phyloP scores from a whole-genome alignment of 2,329 filamentous ascomycete species.

The Paracamarosporium sp. region DNA sequence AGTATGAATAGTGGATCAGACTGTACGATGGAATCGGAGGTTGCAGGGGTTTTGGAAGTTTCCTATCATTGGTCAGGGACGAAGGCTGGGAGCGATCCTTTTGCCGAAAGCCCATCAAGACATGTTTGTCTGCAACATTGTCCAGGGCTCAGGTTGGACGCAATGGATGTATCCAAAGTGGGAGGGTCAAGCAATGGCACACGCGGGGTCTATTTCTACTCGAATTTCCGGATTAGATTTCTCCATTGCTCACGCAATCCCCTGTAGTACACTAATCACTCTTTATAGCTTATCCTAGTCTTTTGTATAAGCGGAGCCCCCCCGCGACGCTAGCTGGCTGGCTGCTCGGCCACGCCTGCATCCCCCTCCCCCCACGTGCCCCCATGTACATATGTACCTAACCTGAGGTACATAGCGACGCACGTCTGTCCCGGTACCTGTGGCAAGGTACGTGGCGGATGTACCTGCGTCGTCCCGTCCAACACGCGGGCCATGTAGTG shows the following conservation, averaged over 20 bases:
- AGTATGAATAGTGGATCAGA: constrained; percentile 22
- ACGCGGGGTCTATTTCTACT: constrained; percentile 11
- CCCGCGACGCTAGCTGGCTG: constrained; percentile 1
- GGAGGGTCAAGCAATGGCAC: not conserved
- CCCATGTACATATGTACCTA: not conserved
- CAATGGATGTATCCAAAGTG: not conserved
- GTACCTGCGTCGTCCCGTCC: constrained; percentile 5
- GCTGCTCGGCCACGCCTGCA: too few species aligned
- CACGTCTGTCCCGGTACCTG: not conserved
- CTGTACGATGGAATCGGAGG: constrained; percentile 18
- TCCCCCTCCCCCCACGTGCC: constrained; percentile 8
- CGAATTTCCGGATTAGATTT: constrained; percentile 27
- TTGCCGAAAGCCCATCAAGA: not conserved
- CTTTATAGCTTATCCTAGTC: constrained; percentile 6
- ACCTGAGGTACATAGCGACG: not conserved
- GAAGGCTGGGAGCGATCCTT: constrained; percentile 1
- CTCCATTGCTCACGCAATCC: constrained; percentile 27
- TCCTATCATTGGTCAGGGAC: not conserved
- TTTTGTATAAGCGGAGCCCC: too few species aligned
- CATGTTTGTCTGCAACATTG: not conserved
- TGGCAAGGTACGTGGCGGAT: constrained; percentile 1
- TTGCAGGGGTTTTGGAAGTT: not conserved
- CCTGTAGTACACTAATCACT: constrained; percentile 15
- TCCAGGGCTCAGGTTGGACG: not conserved
- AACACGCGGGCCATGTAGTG: not conserved